Conservation (phyloP, 805 yeast species). For the Limtongozyma cylindracea region DNA sequence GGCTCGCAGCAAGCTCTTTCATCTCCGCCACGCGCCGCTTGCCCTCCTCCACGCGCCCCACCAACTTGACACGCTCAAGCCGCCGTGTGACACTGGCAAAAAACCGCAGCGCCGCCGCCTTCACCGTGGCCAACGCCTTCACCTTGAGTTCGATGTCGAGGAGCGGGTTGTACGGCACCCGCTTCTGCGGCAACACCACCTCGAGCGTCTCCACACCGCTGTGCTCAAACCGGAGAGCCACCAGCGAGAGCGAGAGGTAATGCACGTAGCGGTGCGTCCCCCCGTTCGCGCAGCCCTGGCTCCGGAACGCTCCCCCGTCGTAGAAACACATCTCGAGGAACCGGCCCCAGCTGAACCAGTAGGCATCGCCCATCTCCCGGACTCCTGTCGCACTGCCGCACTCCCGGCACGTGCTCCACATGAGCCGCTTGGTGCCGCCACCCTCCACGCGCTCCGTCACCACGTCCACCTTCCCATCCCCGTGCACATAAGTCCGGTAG, state of each 20-base stretch:
- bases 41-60: constrained; percentile 51
- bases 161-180: constrained; percentile 46
- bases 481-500: constrained; percentile 72
- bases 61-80: constrained; percentile 51
- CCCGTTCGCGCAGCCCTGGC: too few species aligned
- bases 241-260: too few species aligned
- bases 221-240: constrained; percentile 60
- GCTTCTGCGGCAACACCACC: constrained; percentile 51
- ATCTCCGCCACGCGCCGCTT: constrained; percentile 28
- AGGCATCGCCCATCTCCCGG: constrained; percentile 67
- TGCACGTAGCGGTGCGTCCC: too few species aligned
- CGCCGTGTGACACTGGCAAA: constrained; percentile 53
- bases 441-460: constrained; percentile 26
- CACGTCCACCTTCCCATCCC: constrained; percentile 60
- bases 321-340: constrained; percentile 70
- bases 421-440: constrained; percentile 28
- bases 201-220: constrained; percentile 55
- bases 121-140: constrained; percentile 28
- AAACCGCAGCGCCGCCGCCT: constrained; percentile 25
- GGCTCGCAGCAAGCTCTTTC: constrained; percentile 22
- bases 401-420: constrained; percentile 79
- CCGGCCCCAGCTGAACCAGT: constrained; percentile 85
- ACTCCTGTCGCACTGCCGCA: constrained; percentile 51
- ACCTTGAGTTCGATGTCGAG: constrained; percentile 43
- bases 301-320: too few species aligned